A percentile compares a stretch with the other conserved stretches of the same genome.
phyloP scores from a whole-genome alignment of 345 rosid species.

The Salix caprea region DNA sequence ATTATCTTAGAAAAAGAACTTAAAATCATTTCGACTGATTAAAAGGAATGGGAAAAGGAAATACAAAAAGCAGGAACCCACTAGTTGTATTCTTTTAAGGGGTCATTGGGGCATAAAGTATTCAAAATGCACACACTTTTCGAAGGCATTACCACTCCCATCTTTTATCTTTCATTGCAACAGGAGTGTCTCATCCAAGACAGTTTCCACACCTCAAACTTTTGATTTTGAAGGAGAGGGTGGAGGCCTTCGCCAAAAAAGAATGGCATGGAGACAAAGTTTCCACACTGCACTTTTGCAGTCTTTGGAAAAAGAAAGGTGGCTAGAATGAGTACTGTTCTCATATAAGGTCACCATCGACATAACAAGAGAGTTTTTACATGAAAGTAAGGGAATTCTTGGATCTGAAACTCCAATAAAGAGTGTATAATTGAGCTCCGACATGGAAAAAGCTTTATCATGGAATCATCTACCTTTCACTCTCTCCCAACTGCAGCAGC shows the following conservation, averaged over 20 bases:
- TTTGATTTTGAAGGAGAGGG: constrained; percentile 1
- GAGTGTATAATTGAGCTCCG: constrained; percentile 37
- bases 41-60: constrained; percentile 8
- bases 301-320: constrained; percentile 32
- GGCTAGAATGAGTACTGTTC: background rate
- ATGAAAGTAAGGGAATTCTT: constrained; percentile 65
- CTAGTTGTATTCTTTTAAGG: constrained; percentile 49
- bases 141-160: constrained; percentile 25
- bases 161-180: constrained; percentile 27
- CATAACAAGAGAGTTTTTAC: constrained; percentile 28
- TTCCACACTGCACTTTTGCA: constrained; percentile 45
- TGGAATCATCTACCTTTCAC: constrained; percentile 7
- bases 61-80: constrained; percentile 18
- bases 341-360: background rate
- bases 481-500: constrained; percentile 10
- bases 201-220: constrained; percentile 33
- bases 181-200: constrained; percentile 22
- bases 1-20: constrained; percentile 16
- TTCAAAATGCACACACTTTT: constrained; percentile 37
- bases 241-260: background rate
- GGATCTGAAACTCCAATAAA: constrained; percentile 53
- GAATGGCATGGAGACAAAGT: constrained; percentile 53
- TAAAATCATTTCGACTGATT: constrained; percentile 17
- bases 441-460: constrained; percentile 4
- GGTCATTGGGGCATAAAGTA: constrained; percentile 31